Evolutionary conservation across 257 asterid genomes (phyloP), one percentile per base, ranked within the genome.

Genomic region (Paulownia fortunei): DNA sequence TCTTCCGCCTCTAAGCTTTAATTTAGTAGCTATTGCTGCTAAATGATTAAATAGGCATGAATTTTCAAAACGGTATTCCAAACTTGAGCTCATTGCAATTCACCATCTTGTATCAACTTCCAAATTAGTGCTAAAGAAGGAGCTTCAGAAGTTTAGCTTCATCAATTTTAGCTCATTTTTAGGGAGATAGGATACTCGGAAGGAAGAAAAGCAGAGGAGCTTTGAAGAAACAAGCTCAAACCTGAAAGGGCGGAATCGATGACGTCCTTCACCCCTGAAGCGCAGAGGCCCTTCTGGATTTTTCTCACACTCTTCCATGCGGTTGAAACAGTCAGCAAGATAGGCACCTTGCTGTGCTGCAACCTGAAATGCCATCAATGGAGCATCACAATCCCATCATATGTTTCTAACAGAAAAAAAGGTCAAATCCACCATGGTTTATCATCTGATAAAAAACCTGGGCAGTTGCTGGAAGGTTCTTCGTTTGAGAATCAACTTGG

Each of bases 391-490:
- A 41, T 51, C 23, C 15, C 32, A 44, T 42, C 11, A 55, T 19
- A 36, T 13, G 13, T 16, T 36, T 63, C 26, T 32, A 6, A 23
- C 13, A 16, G 15, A 67, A 16, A 34, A 24, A 52, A 54, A 46
- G 32, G 32, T 6, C 3, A 44, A 59, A 15, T 66, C 47, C 62
- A 63, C 52, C 73, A 37, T 37, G 12, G 61, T 41, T 69, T 47
- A 39, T 74, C 13, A 63, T 37, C 26, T 21, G 42, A 52, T 3
- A 54, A 34, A 62, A 13, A 72, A 94, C 99, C 98, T 95, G 99
- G 27, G 99, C 99, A 21, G 99, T 95, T 64, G 99, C 97, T 24
- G 99, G 99, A 80, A 95, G 99, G 76, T 89, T 90, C 96, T 93
- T 95, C 99, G 91, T 76, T 83, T 91, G 92, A 69, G 92, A 83